These are phyloP conservation scores for Hanseniaspora gamundiae DNA, from an alignment of 1,139 yeast species.

Conservation along the genomic window DNA sequence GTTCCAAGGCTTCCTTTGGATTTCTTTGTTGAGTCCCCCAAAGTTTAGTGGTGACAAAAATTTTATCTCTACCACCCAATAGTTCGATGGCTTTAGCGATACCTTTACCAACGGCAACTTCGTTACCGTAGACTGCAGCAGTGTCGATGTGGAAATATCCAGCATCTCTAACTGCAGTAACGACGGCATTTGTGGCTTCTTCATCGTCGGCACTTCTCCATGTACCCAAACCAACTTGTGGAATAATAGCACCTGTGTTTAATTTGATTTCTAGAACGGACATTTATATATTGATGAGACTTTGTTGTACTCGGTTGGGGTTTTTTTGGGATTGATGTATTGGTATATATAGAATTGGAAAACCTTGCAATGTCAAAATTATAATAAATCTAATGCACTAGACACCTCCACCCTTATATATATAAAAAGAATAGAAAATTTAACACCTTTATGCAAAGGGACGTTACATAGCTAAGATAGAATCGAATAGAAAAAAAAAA, in stretches of 20 bases:
- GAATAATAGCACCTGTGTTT: conserved; percentile 54
- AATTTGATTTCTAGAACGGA: conserved; percentile 27
- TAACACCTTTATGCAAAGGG: too few species aligned
- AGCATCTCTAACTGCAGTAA: conserved; percentile 42
- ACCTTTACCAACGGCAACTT: conserved; percentile 51
- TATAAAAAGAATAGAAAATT: too few species aligned
- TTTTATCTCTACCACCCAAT: conserved; percentile 53
- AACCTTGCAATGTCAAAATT: too few species aligned
- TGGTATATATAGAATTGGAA: not conserved
- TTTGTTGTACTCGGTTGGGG: not conserved
- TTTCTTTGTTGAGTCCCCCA: conserved; percentile 37
- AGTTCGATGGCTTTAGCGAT: conserved; percentile 63
- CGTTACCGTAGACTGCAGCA: conserved; percentile 59
- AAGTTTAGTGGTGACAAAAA: conserved; percentile 49
- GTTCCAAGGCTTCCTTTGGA: conserved; percentile 27
- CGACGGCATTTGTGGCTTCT: conserved; percentile 50
- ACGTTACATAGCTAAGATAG: too few species aligned
- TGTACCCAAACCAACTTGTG: conserved; percentile 69
- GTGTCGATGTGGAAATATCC: conserved; percentile 78
- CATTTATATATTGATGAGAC: conserved; percentile 1
- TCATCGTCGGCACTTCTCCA: conserved; percentile 53
- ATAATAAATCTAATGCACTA: too few species aligned
- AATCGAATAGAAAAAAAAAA: too few species aligned
- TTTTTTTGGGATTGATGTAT: not conserved
- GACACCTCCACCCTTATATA: too few species aligned